Base-by-base conservation (phyloP, 805 yeast genomes). In the Candida ulmi region DNA sequence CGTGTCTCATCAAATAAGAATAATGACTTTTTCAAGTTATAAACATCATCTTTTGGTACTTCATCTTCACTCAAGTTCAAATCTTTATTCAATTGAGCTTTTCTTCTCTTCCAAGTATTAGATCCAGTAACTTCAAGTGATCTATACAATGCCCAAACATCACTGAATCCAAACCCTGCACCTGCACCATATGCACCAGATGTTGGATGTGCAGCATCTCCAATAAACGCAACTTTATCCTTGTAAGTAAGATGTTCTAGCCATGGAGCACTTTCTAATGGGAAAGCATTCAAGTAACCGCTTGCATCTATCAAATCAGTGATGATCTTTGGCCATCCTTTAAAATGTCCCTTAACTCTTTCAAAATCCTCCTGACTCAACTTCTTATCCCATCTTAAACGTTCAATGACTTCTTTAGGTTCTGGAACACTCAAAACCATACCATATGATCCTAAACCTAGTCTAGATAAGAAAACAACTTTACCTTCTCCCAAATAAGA, bases 131-230 rank as follows among this genome's bases (percentile, higher is more conserved):
- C 40, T 23, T 23, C 19, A 5, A 37, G 11, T 9, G 33, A 7
- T 27, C 40, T 37, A 19, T 37, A 37, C 5, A 37, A 12, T 5
- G 40, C 40, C 36, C 36, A 37, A 8, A 37, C 40, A 32, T 37
- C 40, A 27, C 16, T 23, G 16, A 32, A 37, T 16, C 40, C 40
- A 23, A 37, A 29, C 3, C 35, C 40, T 9, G 36, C 26, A 15
- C 40, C 40, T 12, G 40, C 23, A 15, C 36, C 40, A 32, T 18
- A 37, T 5, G 36, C 36, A 18, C 40, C 40, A 32, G 40, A 19
- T 5, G 40, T 37, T 26, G 40, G 40, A 37, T 32, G 40, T 5
- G 40, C 40, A 37, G 40, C 36, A 37, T 37, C 40, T 17, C 40
- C 40, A 18, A 32, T n/a, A 15, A 37, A 32, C 9, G 35, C 40